phyloP scores from a whole-genome alignment of 768 basidiomycete genomes.

The Ramaria sp. region DNA sequence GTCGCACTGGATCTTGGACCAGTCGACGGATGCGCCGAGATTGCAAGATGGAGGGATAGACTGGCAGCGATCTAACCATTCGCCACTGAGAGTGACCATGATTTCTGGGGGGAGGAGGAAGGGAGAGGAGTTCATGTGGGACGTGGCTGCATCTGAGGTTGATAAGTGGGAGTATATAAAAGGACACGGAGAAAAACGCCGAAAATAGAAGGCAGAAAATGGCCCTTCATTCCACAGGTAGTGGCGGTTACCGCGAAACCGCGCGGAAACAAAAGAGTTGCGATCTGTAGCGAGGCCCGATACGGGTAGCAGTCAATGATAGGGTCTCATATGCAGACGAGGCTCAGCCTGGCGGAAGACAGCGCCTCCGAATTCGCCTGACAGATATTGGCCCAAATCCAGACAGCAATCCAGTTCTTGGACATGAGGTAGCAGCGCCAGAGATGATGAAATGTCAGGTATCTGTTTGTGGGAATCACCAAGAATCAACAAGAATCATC shows the following conservation, averaged over 20 bases:
- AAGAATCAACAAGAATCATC: no score
- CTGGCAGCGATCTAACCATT: not conserved
- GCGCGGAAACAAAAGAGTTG: not conserved
- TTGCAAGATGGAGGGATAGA: no score
- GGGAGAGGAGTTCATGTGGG: not conserved
- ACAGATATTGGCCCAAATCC: not conserved
- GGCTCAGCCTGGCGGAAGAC: not conserved
- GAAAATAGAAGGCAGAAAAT: not conserved
- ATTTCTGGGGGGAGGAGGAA: not conserved
- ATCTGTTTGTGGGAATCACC: not conserved
- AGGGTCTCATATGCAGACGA: constrained; percentile 1
- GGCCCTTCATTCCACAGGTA: not conserved
- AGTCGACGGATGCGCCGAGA: no score
- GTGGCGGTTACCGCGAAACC: not conserved
- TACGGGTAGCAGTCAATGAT: not conserved
- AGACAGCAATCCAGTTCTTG: not conserved
- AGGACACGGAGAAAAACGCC: not conserved
- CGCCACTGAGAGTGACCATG: not conserved
- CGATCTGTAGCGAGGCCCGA: not conserved
- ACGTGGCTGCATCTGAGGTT: not conserved
- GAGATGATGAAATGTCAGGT: not conserved
- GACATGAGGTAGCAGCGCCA: not conserved
- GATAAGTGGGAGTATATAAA: not conserved
- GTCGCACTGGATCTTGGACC: not conserved
- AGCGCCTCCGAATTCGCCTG: not conserved